phyloP scores from a whole-genome alignment of 2,329 filamentous ascomycete species.

The Gaeumannomyces tritici region DNA sequence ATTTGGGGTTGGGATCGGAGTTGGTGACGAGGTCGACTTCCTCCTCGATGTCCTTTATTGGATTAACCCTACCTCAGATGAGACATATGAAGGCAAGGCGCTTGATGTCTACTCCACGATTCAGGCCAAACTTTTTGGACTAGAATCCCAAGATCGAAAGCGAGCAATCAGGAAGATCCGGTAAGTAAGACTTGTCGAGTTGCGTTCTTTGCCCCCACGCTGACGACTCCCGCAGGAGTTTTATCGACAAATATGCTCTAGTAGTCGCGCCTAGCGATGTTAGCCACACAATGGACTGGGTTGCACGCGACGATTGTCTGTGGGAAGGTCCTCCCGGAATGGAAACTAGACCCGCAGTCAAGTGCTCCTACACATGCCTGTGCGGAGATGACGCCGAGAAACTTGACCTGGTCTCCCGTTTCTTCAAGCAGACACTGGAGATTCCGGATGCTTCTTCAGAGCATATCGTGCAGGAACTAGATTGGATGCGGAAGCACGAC shows the following conservation, averaged over 20 bases:
- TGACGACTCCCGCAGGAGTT: too few relatives aligned
- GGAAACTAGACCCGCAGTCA: constrained; percentile 2
- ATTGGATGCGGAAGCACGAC: not conserved
- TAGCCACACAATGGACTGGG: not conserved
- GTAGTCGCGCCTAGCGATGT: too few relatives aligned
- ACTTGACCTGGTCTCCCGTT: not conserved
- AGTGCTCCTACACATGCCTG: constrained; percentile 1
- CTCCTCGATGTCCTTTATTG: not conserved
- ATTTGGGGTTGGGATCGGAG: not conserved
- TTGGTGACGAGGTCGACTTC: not conserved
- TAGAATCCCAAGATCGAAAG: too few relatives aligned
- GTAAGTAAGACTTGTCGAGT: too few relatives aligned
- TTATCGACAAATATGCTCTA: too few relatives aligned
- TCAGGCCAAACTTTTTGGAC: not conserved
- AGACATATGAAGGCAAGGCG: not conserved
- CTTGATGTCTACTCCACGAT: not conserved
- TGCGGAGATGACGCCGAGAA: not conserved
- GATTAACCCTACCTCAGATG: not conserved
- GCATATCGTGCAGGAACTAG: not conserved
- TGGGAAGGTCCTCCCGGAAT: constrained; percentile 6
- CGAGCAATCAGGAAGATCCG: too few relatives aligned
- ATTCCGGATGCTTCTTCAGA: constrained; percentile 1
- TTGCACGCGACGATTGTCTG: not conserved
- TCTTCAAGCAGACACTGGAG: constrained; percentile 6
- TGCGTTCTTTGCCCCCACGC: too few relatives aligned